These are phyloP conservation scores for Pelagophyceae sp. DNA, from an alignment of 352 stramenopile species.

Conservation along the genomic window DNA sequence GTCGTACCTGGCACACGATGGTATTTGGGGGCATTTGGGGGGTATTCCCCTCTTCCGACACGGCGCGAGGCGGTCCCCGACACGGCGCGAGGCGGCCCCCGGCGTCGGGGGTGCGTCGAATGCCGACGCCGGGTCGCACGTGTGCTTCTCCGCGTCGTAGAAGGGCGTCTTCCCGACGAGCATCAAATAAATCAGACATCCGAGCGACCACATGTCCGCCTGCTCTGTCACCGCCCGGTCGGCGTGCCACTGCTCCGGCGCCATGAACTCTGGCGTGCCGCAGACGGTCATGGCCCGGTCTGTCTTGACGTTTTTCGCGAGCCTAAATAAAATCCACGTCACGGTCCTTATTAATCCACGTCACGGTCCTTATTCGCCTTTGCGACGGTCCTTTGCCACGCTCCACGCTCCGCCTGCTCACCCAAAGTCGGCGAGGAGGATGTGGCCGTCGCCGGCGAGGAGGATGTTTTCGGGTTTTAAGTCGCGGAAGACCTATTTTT, in stretches of 20 bases:
- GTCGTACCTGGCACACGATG: too few relatives aligned
- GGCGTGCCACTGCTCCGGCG: background rate
- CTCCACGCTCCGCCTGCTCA: too few relatives aligned
- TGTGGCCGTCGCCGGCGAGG: slow-evolving; percentile 67
- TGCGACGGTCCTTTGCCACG: too few relatives aligned
- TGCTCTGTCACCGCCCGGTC: background rate
- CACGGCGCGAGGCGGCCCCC: too few relatives aligned
- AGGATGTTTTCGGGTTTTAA: slow-evolving; percentile 79
- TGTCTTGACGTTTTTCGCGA: background rate
- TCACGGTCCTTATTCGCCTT: too few relatives aligned
- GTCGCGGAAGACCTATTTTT: slow-evolving; percentile 86
- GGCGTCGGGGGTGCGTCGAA: too few relatives aligned
- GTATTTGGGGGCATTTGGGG: too few relatives aligned
- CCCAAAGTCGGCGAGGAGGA: slow-evolving; percentile 84
- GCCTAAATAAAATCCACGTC: too few relatives aligned
- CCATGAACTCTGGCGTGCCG: background rate
- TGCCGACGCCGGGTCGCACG: too few relatives aligned
- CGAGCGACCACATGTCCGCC: background rate
- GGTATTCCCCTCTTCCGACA: too few relatives aligned
- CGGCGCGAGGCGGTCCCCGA: too few relatives aligned
- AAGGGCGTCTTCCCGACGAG: background rate
- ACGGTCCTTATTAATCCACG: too few relatives aligned
- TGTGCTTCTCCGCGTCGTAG: background rate
- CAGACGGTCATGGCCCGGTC: background rate
- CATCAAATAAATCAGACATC: background rate